Base-by-base conservation (phyloP, 2,329 filamentous ascomycete genomes). In the Colletotrichum navitas region DNA sequence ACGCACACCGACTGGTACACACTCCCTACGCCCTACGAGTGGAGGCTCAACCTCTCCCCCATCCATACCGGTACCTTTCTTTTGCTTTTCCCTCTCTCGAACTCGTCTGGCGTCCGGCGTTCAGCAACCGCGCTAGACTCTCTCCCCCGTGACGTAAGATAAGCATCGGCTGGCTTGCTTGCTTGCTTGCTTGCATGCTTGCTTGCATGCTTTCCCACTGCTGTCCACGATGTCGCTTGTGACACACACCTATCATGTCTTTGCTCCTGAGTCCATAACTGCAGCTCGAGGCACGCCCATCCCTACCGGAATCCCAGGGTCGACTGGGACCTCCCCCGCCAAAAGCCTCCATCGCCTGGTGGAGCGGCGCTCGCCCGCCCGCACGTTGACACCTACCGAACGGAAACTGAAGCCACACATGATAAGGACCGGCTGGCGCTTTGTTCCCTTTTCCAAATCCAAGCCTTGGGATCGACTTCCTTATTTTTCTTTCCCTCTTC, bases 301-400 rank as follows among this genome's bases (percentile, higher is more conserved):
- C 59, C 59, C 16, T 43, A 36, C 11, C 11, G 32, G 18, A 49
- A 47, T 36, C 43, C 59, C 21, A 29, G 56, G 29, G 58, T 71
- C 54, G n/a, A 52, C 68, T 55, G 58, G 68, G 68, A 65, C 63
- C 68, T 68, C 63, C 68, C 68, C 68, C 65, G 68, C 65, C 52
- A 60, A 59, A n/a, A n/a, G n/a, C n/a, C n/a, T n/a, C n/a, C 34
- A 34, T 71, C 56, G 34, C 32, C n/a, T 62, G 51, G 68, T 67
- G 68, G 68, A 63, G 68, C 67, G 58, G 16, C 47, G 32, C 39
- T 10, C 34, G 34, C 34, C n/a, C 60, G 12, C 43, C n/a, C 59
- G 60, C 45, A n/a, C 45, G 45, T 60, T 43, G 39, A 39, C 34
- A 32, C 32, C 14, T 51, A 39, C 21, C 43, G 43, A n/a, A 11